phyloP scores from a whole-genome alignment of 257 asterid species.

The Gentiana macrophylla region DNA sequence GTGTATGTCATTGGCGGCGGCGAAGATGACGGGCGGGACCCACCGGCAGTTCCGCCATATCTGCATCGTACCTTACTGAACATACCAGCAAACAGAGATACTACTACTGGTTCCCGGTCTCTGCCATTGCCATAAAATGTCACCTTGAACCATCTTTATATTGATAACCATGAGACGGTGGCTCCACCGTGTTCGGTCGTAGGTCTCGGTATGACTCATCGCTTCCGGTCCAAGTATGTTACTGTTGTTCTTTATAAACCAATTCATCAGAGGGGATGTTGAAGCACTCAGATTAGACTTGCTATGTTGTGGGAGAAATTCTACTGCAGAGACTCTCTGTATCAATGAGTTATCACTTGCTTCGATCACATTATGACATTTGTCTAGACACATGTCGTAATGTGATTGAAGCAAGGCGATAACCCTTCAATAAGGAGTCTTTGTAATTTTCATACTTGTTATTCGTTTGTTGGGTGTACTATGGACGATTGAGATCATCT shows the following conservation, averaged over 20 bases:
- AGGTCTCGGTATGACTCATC: conserved; percentile 75
- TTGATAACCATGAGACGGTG: conserved; percentile 49
- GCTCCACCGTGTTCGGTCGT: conserved; percentile 46
- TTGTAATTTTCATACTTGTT: no score
- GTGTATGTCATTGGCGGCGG: conserved; percentile 30
- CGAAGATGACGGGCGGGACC: conserved; percentile 74
- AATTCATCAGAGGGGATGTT: conserved; percentile 55
- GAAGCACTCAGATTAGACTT: not conserved
- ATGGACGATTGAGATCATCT: no score
- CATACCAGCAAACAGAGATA: conserved; percentile 32
- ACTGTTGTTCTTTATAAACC: conserved; percentile 91
- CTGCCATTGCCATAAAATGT: conserved; percentile 71
- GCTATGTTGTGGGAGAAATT: no score
- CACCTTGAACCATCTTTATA: conserved; percentile 76
- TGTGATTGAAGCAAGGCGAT: no score
- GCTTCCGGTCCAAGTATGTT: conserved; percentile 78
- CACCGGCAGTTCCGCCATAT: conserved; percentile 68
- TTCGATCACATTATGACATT: no score
- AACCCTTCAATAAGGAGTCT: no score
- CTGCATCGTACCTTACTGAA: conserved; percentile 59
- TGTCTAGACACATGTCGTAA: no score
- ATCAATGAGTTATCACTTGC: no score
- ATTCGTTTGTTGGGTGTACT: no score
- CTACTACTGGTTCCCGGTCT: conserved; percentile 11
- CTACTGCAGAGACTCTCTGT: no score